These are phyloP conservation scores for Pseudonitzschia multiseries DNA, from an alignment of 108 stramenopile species.

Conservation along the genomic window DNA sequence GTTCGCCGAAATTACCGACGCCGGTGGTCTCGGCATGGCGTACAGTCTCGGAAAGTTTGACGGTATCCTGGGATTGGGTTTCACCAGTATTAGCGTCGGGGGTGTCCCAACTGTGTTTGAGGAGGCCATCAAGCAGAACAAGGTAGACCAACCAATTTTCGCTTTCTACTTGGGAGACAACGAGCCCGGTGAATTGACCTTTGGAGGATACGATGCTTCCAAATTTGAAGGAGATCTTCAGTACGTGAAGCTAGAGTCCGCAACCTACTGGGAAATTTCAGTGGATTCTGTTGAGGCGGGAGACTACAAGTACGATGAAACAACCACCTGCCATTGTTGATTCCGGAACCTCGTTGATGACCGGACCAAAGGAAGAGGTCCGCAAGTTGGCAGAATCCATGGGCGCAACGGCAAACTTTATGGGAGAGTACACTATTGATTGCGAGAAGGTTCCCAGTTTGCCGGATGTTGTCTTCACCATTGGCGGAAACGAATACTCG, in stretches of 20 bases:
- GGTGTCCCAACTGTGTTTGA: slow-evolving; percentile 90
- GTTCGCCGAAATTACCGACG: slow-evolving; percentile 91
- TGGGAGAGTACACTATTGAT: slow-evolving; percentile 94
- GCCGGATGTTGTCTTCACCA: slow-evolving; percentile 80
- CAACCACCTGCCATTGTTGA: slow-evolving; percentile 90
- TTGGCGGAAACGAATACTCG: slow-evolving; percentile 76
- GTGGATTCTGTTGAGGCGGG: slow-evolving; percentile 72
- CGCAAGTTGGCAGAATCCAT: slow-evolving; percentile 65
- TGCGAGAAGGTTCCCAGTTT: slow-evolving; percentile 66
- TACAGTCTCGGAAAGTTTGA: slow-evolving; percentile 96
- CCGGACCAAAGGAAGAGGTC: slow-evolving; percentile 82
- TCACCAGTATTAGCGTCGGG: slow-evolving; percentile 86
- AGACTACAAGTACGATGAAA: slow-evolving; percentile 30
- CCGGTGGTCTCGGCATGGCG: slow-evolving; percentile 96
- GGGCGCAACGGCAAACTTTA: slow-evolving; percentile 86
- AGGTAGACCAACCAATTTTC: slow-evolving; percentile 82
- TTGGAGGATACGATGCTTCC: slow-evolving; percentile 90
- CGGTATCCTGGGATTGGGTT: slow-evolving; percentile 98
- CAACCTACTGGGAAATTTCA: slow-evolving; percentile 92
- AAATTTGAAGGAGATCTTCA: slow-evolving; percentile 77
- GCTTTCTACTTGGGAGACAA: slow-evolving; percentile 96
- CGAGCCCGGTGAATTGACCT: slow-evolving; percentile 89
- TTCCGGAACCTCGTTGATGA: slow-evolving; percentile 93
- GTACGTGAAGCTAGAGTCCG: slow-evolving; percentile 66
- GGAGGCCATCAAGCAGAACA: slow-evolving; percentile 85